phyloP scores from a whole-genome alignment of 2,329 filamentous ascomycete species.

The Penicillium brasilianum region DNA sequence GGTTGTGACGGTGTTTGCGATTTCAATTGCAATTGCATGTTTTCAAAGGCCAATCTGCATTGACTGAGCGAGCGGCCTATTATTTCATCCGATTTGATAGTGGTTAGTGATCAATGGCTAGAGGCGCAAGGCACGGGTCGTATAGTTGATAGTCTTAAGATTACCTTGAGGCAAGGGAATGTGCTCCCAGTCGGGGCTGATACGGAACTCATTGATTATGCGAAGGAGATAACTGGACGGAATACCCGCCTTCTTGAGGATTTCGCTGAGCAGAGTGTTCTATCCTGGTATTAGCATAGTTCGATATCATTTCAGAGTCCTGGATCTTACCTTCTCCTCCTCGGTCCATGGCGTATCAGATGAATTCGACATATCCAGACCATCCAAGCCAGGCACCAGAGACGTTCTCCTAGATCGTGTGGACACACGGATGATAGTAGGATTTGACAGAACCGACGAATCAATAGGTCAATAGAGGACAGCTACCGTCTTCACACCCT shows the following conservation, averaged over 20 bases:
- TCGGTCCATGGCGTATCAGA: slow-evolving; percentile 51
- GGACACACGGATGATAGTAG: neutral
- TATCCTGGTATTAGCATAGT: slow-evolving; percentile 24
- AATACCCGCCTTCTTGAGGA: slow-evolving; percentile 47
- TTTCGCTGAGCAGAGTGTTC: slow-evolving; percentile 50
- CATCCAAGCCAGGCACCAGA: slow-evolving; percentile 38
- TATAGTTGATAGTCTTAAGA: neutral
- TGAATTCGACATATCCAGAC: slow-evolving; percentile 51
- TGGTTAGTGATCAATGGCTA: slow-evolving; percentile 5
- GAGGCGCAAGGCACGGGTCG: slow-evolving; percentile 10
- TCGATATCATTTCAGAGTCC: neutral
- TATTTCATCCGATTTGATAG: neutral
- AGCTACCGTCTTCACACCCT: neutral
- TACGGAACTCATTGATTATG: slow-evolving; percentile 45
- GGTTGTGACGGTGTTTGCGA: neutral
- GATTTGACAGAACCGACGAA: neutral
- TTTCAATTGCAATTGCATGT: slow-evolving; percentile 38
- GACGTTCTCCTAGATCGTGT: neutral
- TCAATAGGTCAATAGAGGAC: neutral
- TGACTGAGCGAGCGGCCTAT: slow-evolving; percentile 48
- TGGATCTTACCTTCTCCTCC: slow-evolving; percentile 50
- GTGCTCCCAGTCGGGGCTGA: slow-evolving; percentile 46
- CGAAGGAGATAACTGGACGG: slow-evolving; percentile 44
- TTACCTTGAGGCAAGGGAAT: slow-evolving; percentile 52
- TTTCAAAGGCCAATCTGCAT: slow-evolving; percentile 42